Percentiles rank a stretch among this genome's conserved stretches.
These are phyloP conservation scores for Pseudofabraea citricarpa DNA, from an alignment of 2,329 filamentous ascomycete species.

Conservation along the genomic window DNA sequence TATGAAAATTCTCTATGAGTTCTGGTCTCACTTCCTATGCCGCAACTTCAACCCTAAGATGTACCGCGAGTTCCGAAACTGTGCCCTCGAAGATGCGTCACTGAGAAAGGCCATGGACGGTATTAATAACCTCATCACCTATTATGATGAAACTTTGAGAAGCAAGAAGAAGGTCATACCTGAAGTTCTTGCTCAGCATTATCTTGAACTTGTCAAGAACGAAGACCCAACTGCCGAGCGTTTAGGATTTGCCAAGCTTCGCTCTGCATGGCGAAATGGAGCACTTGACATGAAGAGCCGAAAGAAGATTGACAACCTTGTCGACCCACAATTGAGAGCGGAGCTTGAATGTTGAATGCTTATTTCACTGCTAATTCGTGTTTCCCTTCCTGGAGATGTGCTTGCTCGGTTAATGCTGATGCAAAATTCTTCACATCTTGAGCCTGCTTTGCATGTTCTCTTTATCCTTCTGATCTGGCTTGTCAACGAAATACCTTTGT, in stretches of 20 bases:
- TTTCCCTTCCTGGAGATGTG: not conserved
- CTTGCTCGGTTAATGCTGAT: not conserved
- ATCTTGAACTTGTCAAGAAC: constrained; percentile 46
- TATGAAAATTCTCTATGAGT: constrained; percentile 66
- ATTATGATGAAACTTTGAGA: constrained; percentile 55
- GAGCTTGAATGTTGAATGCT: constrained; percentile 40
- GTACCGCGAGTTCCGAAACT: constrained; percentile 68
- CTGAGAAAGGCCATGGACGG: constrained; percentile 48
- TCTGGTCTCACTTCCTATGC: constrained; percentile 70
- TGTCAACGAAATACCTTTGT: not conserved
- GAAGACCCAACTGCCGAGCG: constrained; percentile 36
- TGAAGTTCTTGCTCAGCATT: constrained; percentile 48
- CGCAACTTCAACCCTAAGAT: constrained; percentile 70
- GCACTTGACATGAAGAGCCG: constrained; percentile 50
- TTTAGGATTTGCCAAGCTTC: constrained; percentile 45
- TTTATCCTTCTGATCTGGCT: not conserved
- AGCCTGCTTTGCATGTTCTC: not conserved
- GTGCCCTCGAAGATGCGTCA: constrained; percentile 59
- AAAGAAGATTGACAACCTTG: constrained; percentile 47
- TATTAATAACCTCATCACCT: constrained; percentile 58
- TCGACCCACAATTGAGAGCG: constrained; percentile 45
- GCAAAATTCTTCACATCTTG: not conserved
- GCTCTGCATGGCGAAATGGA: constrained; percentile 48
- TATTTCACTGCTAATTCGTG: constrained; percentile 14
- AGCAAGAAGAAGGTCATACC: constrained; percentile 43